Conservation (phyloP, 2,329 filamentous ascomycete genomes). For the Pseudogymnoascus verrucosus region DNA sequence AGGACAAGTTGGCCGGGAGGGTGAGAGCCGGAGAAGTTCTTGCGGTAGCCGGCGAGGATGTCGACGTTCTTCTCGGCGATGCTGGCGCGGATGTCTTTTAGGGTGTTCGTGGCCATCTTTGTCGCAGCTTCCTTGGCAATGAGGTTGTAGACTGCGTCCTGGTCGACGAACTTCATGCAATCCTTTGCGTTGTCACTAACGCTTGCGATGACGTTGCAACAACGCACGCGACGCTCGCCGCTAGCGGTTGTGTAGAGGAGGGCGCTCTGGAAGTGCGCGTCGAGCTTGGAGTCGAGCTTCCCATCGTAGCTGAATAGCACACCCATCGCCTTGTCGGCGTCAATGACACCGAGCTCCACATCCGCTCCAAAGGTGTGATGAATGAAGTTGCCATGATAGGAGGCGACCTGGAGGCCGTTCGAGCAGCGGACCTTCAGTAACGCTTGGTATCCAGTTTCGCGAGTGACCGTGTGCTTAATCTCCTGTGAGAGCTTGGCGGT, state of each 20-base stretch:
- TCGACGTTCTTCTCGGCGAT: constrained; percentile 90
- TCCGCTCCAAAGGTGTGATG: constrained; percentile 94
- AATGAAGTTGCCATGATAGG: constrained; percentile 94
- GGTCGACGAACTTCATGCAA: constrained; percentile 86
- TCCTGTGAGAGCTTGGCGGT: constrained; percentile 76
- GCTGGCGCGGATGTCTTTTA: constrained; percentile 78
- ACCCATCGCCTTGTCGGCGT: constrained; percentile 86
- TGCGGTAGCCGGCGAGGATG: constrained; percentile 83
- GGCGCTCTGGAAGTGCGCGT: constrained; percentile 95
- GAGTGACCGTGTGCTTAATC: constrained; percentile 74
- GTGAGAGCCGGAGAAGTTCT: constrained; percentile 77
- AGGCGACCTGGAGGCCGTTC: constrained; percentile 84
- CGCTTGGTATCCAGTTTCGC: constrained; percentile 91
- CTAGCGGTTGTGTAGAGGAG: constrained; percentile 87
- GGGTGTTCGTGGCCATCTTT: constrained; percentile 64
- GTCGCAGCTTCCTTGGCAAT: constrained; percentile 90
- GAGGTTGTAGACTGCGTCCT: constrained; percentile 82
- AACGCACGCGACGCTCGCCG: constrained; percentile 83
- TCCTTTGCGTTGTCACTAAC: constrained; percentile 81
- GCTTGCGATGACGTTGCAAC: constrained; percentile 86
- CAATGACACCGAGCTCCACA: constrained; percentile 84
- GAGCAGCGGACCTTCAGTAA: constrained; percentile 98
- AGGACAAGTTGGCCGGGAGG: constrained; percentile 89
- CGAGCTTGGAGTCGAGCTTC: constrained; percentile 91
- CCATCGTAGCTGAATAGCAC: constrained; percentile 94